Conservation (phyloP, 2,329 filamentous ascomycete genomes). For the Colletotrichum lini region DNA sequence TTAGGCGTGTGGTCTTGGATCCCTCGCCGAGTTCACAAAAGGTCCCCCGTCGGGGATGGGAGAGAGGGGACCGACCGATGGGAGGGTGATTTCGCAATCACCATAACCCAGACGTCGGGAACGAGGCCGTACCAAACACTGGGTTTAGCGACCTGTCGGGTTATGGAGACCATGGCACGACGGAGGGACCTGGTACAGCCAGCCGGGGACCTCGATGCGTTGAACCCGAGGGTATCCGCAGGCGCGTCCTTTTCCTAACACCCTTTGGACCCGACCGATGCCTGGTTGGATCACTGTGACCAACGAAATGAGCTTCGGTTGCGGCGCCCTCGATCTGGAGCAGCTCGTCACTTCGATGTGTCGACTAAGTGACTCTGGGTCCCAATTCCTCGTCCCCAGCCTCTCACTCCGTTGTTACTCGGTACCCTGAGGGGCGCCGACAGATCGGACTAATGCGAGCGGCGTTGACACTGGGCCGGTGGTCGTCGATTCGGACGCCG, state of each 20-base stretch:
- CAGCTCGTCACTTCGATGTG: not conserved
- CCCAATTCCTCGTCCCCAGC: not conserved
- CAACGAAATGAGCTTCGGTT: constrained; percentile 3
- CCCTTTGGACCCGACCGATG: not conserved
- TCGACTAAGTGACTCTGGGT: not conserved
- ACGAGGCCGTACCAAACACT: not conserved
- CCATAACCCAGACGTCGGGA: not conserved
- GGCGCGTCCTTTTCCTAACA: too few relatives aligned
- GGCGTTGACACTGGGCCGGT: not conserved
- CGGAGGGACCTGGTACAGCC: too few relatives aligned
- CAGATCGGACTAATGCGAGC: not conserved
- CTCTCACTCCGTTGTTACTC: not conserved
- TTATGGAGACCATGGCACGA: not conserved
- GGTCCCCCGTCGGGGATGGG: too few relatives aligned
- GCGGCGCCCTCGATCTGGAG: not conserved
- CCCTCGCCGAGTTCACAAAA: too few relatives aligned
- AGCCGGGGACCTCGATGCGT: not conserved
- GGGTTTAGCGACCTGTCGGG: not conserved
- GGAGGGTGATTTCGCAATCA: not conserved
- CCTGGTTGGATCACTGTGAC: not conserved
- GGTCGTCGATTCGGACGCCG: not conserved
- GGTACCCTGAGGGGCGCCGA: not conserved
- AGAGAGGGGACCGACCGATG: too few relatives aligned
- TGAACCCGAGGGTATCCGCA: not conserved
- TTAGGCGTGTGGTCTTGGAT: not conserved